These are phyloP conservation scores for Lactarius quietus DNA, from an alignment of 768 basidiomycete species.

Conservation along the genomic window DNA sequence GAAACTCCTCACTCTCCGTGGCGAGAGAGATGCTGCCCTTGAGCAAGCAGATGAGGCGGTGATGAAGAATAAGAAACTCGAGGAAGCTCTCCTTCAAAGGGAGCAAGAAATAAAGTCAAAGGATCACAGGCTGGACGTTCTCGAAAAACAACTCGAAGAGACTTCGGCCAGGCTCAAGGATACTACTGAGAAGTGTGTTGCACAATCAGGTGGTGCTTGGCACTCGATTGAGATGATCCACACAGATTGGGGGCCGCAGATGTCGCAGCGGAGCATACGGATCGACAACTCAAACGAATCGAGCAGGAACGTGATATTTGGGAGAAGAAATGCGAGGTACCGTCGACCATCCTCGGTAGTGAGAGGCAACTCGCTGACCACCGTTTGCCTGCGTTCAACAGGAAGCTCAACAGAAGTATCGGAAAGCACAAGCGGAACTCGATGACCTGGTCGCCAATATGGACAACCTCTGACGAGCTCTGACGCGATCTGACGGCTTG, in stretches of 20 bases:
- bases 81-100: constrained; percentile 19
- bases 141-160: background rate
- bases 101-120: constrained; percentile 22
- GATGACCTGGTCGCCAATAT: constrained; percentile 19
- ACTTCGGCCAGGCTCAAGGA: background rate
- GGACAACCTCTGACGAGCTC: constrained; percentile 22
- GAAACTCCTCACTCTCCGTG: constrained; percentile 19
- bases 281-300: constrained; percentile 15
- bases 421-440: constrained; percentile 18
- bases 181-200: constrained; percentile 3
- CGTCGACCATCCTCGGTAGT: background rate
- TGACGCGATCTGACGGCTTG: background rate
- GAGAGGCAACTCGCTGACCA: background rate
- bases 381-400: background rate
- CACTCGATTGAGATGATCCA: background rate
- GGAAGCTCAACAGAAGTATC: constrained; percentile 17
- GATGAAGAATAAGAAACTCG: constrained; percentile 11
- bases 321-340: constrained; percentile 22
- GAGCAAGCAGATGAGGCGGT: constrained; percentile 13
- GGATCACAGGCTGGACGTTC: constrained; percentile 17
- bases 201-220: background rate
- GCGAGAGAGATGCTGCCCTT: constrained; percentile 12
- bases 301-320: constrained; percentile 16
- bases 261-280: constrained; percentile 15
- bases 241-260: constrained; percentile 14